Evolutionary conservation across 805 yeast species (phyloP).

Genomic region (Isabelozyma gotoi): DNA sequence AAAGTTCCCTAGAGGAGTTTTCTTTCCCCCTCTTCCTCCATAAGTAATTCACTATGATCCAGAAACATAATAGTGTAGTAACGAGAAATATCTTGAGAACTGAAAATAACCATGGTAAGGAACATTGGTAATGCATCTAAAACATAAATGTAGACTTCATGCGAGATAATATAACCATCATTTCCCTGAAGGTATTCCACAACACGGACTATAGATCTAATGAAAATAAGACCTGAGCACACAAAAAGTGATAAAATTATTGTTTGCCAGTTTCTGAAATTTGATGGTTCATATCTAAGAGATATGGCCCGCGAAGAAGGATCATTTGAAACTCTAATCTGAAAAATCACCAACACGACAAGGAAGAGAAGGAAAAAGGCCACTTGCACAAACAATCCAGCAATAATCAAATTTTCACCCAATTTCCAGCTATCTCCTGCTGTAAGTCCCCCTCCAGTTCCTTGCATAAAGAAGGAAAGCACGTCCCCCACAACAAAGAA

Average conservation of each 20-base stretch:
- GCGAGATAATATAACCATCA: constrained; percentile 20
- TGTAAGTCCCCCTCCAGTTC: constrained; percentile 31
- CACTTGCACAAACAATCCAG: constrained; percentile 29
- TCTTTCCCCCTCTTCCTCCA: no score
- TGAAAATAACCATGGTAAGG: no score
- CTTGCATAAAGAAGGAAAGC: constrained; percentile 24
- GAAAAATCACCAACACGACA: constrained; percentile 13
- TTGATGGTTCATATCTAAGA: constrained; percentile 1
- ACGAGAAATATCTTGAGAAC: no score
- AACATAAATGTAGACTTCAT: constrained; percentile 23
- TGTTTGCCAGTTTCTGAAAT: constrained; percentile 7
- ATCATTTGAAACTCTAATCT: constrained; percentile 1
- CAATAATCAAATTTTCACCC: constrained; percentile 22
- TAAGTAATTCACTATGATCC: no score
- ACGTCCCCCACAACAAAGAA: constrained; percentile 30
- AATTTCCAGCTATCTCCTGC: constrained; percentile 5
- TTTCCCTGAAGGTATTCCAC: constrained; percentile 28
- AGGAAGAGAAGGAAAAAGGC: constrained; percentile 25
- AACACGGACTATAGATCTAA: constrained; percentile 29
- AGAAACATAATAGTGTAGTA: no score
- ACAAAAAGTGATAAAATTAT: constrained; percentile 4
- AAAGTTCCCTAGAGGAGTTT: no score
- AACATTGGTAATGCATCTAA: constrained; percentile 29
- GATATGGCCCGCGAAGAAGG: neutral
- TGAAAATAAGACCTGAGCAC: constrained; percentile 17